These are phyloP conservation scores for Hygrophorus pudorinus DNA, from an alignment of 768 basidiomycete species.

Conservation along the genomic window DNA sequence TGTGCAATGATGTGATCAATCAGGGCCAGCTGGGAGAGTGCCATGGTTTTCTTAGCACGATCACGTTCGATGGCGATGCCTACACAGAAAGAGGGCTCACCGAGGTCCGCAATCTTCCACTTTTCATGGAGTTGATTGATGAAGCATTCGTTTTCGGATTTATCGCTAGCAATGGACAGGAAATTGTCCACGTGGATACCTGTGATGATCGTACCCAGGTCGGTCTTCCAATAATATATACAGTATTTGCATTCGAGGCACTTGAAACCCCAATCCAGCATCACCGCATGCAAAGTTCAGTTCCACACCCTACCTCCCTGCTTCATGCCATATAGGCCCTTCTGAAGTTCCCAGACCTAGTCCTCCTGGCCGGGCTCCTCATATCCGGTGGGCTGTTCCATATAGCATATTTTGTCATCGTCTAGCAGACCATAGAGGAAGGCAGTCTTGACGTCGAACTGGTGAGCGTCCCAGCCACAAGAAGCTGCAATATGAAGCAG, in stretches of 20 bases:
- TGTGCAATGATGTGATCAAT: slow-evolving; percentile 11
- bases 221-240: slow-evolving; percentile 16
- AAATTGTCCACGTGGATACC: slow-evolving; percentile 28
- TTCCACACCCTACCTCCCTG: slow-evolving; percentile 21
- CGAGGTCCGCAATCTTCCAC: slow-evolving; percentile 27
- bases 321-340: no score
- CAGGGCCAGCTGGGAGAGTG: slow-evolving; percentile 18
- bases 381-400: slow-evolving; percentile 25
- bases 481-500: slow-evolving; percentile 26
- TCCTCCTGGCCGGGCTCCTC: no score
- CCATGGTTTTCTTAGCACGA: slow-evolving; percentile 21
- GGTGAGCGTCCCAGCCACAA: slow-evolving; percentile 24
- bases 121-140: slow-evolving; percentile 16
- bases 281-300: slow-evolving; percentile 17
- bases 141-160: slow-evolving; percentile 11
- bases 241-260: slow-evolving; percentile 21
- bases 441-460: slow-evolving; percentile 31
- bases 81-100: slow-evolving; percentile 18
- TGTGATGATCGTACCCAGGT: slow-evolving; percentile 18
- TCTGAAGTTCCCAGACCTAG: no score
- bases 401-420: slow-evolving; percentile 16
- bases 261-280: slow-evolving; percentile 23
- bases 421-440: slow-evolving; percentile 25
- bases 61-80: no score
- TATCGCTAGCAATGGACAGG: slow-evolving; percentile 11